These are phyloP conservation scores for Penicillium crystallinum DNA, from an alignment of 495 filamentous ascomycete genomes.

Conservation along the genomic window DNA sequence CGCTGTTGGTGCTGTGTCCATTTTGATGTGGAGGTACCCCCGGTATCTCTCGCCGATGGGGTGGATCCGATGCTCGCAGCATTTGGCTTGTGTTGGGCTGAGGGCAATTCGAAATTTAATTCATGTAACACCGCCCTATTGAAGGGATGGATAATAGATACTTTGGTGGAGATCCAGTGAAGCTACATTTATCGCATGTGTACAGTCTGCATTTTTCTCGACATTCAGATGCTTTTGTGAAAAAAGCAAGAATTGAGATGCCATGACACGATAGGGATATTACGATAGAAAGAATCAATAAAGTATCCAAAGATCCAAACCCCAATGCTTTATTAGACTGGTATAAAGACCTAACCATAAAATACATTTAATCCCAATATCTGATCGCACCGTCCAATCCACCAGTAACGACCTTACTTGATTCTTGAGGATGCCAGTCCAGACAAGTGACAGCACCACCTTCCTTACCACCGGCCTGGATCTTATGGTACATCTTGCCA, in stretches of 20 bases:
- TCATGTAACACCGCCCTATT: not conserved
- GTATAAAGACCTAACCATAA: not conserved
- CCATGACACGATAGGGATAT: not conserved
- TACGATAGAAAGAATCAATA: not conserved
- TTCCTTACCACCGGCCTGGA: constrained; percentile 62
- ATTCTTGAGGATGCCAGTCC: constrained; percentile 94
- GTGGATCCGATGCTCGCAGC: constrained; percentile 2
- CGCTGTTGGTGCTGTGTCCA: constrained; percentile 19
- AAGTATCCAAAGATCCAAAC: not conserved
- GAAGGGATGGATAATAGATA: not conserved
- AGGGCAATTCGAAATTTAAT: not conserved
- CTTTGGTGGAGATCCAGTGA: not conserved
- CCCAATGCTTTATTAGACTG: not conserved
- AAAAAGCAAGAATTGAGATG: not conserved
- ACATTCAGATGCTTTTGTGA: not conserved
- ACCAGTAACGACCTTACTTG: constrained; percentile 85
- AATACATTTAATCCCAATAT: constrained; percentile 78
- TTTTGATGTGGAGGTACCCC: constrained; percentile 33
- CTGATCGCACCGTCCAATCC: constrained; percentile 84
- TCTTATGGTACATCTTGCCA: constrained; percentile 96
- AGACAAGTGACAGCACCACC: constrained; percentile 70
- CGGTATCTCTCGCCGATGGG: constrained; percentile 13
- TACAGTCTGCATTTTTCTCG: not conserved
- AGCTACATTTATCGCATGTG: not conserved
- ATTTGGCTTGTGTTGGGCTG: constrained; percentile 6